Conservation (phyloP, 352 stramenopile species). For the Globisporangium mamillatum region DNA sequence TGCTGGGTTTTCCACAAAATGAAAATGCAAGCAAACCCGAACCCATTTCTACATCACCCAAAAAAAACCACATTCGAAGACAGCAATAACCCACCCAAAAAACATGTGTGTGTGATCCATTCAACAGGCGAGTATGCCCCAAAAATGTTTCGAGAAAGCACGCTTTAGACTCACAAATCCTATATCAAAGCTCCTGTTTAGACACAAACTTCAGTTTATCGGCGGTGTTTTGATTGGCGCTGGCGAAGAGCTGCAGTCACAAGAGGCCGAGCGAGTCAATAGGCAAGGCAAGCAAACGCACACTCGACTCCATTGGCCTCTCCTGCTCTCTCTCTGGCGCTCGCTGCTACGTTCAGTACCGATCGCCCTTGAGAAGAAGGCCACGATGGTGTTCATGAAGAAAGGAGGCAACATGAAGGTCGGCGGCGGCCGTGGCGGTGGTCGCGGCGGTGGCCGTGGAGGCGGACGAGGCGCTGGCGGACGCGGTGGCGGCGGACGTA, state of each 20-base stretch:
- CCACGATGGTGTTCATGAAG: constrained; percentile 39
- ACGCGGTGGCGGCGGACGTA: background rate
- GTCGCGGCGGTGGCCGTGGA: constrained; percentile 11
- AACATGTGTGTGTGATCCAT: too few species aligned
- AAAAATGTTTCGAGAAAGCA: too few species aligned
- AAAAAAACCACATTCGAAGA: too few species aligned
- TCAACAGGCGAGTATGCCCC: too few species aligned
- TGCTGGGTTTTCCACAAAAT: background rate
- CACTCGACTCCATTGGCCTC: background rate
- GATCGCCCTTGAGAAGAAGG: background rate
- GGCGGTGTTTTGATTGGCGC: constrained; percentile 14
- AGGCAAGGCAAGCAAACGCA: background rate
- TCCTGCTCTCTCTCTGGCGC: background rate
- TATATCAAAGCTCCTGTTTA: too few species aligned
- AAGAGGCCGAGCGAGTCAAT: background rate
- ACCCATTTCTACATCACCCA: background rate
- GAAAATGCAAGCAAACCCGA: background rate
- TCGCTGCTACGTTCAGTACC: background rate
- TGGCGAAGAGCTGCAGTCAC: constrained; percentile 10
- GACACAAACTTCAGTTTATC: background rate
- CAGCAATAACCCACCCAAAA: too few species aligned
- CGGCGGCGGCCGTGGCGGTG: background rate
- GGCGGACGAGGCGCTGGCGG: constrained; percentile 17
- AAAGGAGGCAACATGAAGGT: constrained; percentile 46
- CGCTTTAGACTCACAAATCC: too few species aligned